Evolutionary conservation across 108 stramenopile genomes (phyloP), one percentile per base, ranked within the genome.

Genomic region (Cyclotella sp.): DNA sequence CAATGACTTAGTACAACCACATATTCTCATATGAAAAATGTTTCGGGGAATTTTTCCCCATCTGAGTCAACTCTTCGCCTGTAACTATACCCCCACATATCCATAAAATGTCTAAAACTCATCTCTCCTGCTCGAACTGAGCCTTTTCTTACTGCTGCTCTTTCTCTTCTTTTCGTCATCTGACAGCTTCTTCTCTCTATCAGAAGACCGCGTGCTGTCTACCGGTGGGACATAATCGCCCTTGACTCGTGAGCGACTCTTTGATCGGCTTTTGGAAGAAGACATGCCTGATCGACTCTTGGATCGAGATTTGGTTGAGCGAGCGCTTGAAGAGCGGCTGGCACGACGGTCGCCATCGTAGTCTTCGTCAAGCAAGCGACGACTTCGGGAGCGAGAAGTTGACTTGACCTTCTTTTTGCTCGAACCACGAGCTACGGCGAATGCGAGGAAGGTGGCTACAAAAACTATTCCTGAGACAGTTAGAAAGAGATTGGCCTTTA

Each of bases 371-470:
- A 93, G 64, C 76, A 93, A 72, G 49, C 92, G 85, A 27, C 92
- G 78, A 18, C 81, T 84, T 39, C 83, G 69, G 64, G 77, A 76
- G n/a, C 88, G 79, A 18, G 70, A 71, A 16, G 41, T 52, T 27
- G 55, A 47, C 70, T 65, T 72, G 13, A 53, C 11, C 58, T 61
- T 76, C 61, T 72, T 67, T 61, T 72, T 78, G 65, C 64, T 59
- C 0, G 91, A 92, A 26, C 93, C 83, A 49, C 91, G 84, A 9
- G 93, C 93, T 28, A 95, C 93, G 21, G 91, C 91, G 72, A 95
- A 95, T 34, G 93, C 93, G 27, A 95, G 60, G 74, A 95, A 95
- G 65, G 93, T 92, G 15, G 91, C 91, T 14, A 95, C 83, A 68
- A 95, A 95, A 27, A 92, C 79, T 19, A 95, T 83, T 42, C 90